Base-by-base conservation (phyloP, 2,329 filamentous ascomycete species). In the Fusarium floridanum region DNA sequence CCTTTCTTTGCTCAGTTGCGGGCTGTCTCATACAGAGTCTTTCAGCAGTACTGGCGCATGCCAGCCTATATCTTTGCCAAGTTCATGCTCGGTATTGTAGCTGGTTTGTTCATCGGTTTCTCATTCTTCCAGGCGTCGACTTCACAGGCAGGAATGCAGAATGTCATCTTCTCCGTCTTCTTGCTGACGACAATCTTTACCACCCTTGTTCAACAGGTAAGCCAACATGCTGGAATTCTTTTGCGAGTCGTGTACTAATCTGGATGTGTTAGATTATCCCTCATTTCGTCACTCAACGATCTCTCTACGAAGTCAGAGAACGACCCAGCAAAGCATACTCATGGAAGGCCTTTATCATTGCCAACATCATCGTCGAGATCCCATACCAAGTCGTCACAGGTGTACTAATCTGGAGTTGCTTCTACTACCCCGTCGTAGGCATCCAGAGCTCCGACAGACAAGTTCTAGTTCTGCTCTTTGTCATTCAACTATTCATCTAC, bases 41-140 rank as follows among this genome's bases (percentile, higher is more conserved):
- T 95, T 83, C 89, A 94, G 78, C 94, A 97, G 80, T 95, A 95
- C 86, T 96, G 94, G 93, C 89, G 94, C 55, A 94, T 91, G 66
- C 94, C 94, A 0, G 86, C 87, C 12, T 97, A 97, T 82, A 91
- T 97, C 78, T 93, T 94, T 81, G 89, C 93, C 66, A 96, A 96
- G 84, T 81, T 89, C 2, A 81, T 87, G 1, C 88, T 96, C 20
- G 91, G 84, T 3, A 73, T 88, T 61, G 86, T 90, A 66, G 86
- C 90, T 27, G 86, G 88, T 8, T 85, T 96, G 2, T 95, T 95
- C 79, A 92, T 95, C 68, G 93, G 93, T 1, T 93, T 94, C 80
- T 92, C 91, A 0, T 94, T 95, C 81, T 94, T 86, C 83, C 57
- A 85, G 5, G 79, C 84, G 6, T 67, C 89, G 8, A 86, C 86